Percentiles rank a stretch among this genome's conserved stretches.
These are phyloP conservation scores for Pseudohalonectria lignicola DNA, from an alignment of 2,329 filamentous ascomycete genomes.

Conservation along the genomic window DNA sequence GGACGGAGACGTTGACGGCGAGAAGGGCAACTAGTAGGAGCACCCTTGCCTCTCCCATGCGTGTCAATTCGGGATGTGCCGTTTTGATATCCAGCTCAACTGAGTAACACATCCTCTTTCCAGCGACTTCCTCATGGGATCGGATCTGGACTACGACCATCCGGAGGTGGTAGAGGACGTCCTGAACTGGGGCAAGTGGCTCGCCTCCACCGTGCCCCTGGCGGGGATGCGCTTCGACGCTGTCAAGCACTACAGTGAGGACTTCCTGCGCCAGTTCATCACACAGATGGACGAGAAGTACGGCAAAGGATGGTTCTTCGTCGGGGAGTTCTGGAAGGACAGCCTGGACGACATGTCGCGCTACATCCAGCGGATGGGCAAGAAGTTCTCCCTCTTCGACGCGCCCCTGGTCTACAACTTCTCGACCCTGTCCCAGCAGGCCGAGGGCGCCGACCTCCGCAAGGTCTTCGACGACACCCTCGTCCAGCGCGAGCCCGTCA, in stretches of 20 bases:
- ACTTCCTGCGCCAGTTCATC: conserved; percentile 58
- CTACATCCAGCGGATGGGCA: conserved; percentile 32
- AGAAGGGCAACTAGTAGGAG: conserved; percentile 50
- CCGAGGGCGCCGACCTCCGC: conserved; percentile 47
- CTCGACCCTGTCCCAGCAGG: conserved; percentile 44
- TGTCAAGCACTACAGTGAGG: conserved; percentile 58
- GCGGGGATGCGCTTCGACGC: conserved; percentile 62
- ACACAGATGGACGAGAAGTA: conserved; percentile 37
- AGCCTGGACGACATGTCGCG: conserved; percentile 19
- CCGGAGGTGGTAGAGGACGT: conserved; percentile 54
- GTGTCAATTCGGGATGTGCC: too few species aligned
- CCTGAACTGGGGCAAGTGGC: conserved; percentile 57
- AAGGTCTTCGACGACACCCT: conserved; percentile 51
- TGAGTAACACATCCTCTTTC: conserved; percentile 17
- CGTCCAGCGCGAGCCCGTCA: conserved; percentile 27
- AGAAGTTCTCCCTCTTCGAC: conserved; percentile 54
- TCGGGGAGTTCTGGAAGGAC: conserved; percentile 28
- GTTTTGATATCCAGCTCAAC: neutral
- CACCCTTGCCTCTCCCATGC: neutral
- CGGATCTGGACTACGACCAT: conserved; percentile 55
- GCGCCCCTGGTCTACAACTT: conserved; percentile 60
- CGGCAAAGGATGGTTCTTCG: conserved; percentile 23
- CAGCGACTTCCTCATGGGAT: conserved; percentile 62
- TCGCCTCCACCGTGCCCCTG: conserved; percentile 47
- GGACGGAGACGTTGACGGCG: conserved; percentile 42